phyloP scores from a whole-genome alignment of 164 flowering plant genomes.

The Taxillus chinensis region DNA sequence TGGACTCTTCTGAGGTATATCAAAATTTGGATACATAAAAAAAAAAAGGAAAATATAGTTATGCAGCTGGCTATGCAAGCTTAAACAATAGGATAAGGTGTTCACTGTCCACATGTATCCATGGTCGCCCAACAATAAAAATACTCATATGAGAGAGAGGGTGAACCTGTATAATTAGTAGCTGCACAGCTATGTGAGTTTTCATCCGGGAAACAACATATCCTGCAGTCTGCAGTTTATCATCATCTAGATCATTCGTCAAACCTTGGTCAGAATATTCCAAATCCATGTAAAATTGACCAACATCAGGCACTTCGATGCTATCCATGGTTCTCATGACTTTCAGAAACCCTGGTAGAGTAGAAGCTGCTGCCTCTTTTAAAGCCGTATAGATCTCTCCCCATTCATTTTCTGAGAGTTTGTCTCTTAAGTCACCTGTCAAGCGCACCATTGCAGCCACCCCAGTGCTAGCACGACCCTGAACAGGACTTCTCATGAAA shows the following conservation, averaged over 20 bases:
- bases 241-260: constrained; percentile 55
- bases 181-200: constrained; percentile 69
- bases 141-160: neutral
- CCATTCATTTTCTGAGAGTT: constrained; percentile 79
- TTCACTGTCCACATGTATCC: too few species aligned
- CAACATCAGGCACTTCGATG: constrained; percentile 44
- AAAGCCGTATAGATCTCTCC: constrained; percentile 44
- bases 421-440: constrained; percentile 48
- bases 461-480: constrained; percentile 67
- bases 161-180: constrained; percentile 67
- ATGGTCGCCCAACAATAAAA: too few species aligned
- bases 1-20: too few species aligned
- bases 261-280: constrained; percentile 51
- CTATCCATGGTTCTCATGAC: constrained; percentile 56
- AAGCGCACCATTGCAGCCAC: constrained; percentile 65
- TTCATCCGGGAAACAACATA: constrained; percentile 73
- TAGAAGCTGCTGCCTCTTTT: constrained; percentile 59
- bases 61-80: too few species aligned
- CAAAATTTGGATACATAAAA: too few species aligned
- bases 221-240: constrained; percentile 64
- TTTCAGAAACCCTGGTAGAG: constrained; percentile 48
- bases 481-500: constrained; percentile 47
- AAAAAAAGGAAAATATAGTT: too few species aligned
- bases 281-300: constrained; percentile 27
- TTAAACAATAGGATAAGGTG: too few species aligned